Evolutionary conservation across 2,329 filamentous ascomycete genomes (phyloP).

Genomic region (Claviceps sp.): DNA sequence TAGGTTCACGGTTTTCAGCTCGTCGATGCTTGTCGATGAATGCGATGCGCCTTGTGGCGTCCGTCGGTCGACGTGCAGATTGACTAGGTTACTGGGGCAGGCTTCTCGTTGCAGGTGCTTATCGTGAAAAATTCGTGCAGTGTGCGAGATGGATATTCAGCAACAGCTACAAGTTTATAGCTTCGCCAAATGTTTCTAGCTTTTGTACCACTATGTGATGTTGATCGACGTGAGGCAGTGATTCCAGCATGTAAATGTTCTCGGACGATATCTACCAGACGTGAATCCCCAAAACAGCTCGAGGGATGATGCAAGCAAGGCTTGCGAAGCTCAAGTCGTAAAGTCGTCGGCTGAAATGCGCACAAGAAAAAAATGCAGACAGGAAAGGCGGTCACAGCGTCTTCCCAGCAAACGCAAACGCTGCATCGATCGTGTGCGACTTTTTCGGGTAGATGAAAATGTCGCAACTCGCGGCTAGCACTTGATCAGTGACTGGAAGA

Average conservation of each 20-base stretch:
- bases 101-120: not conserved
- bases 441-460: not conserved
- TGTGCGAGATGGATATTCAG: not conserved
- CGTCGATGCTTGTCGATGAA: not conserved
- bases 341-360: not conserved
- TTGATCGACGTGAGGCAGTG: not conserved
- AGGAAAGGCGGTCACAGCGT: not conserved
- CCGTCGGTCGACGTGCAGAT: not conserved
- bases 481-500: not conserved
- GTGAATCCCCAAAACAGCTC: not conserved
- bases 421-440: not conserved
- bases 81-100: too few relatives aligned
- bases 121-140: not conserved
- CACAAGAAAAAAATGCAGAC: not conserved
- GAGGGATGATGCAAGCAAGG: not conserved
- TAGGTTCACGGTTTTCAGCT: not conserved
- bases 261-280: not conserved
- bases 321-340: not conserved
- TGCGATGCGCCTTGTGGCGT: not conserved
- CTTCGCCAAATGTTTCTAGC: not conserved
- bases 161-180: not conserved
- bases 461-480: not conserved
- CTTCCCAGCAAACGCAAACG: not conserved
- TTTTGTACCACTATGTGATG: not conserved
- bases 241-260: not conserved